Evolutionary conservation across 2,329 filamentous ascomycete species (phyloP), one percentile per base, ranked within the genome.

Genomic region (Botrytis porri): DNA sequence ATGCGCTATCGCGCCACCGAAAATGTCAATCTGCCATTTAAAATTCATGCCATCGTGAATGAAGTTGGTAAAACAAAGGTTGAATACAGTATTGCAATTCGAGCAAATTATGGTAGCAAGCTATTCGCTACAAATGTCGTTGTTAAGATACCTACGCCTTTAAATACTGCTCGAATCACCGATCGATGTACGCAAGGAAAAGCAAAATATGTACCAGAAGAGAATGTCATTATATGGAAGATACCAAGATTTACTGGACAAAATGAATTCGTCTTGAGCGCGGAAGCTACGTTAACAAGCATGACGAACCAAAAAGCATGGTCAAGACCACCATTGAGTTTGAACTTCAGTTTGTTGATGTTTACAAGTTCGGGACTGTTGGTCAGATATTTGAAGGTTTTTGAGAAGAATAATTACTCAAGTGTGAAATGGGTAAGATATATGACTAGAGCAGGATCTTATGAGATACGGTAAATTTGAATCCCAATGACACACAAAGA

Each of bases 391-490:
- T 84, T 99, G 73, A 99, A 99, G 84, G 96, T 99, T 2, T 99
- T 99, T 84, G 96, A 99, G 85, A 99, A 99, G 90, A 96, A 89
- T 83, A 98, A 98, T 83, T 99, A 99, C 82, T 97, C 93, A 75
- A 97, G 94, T 81, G 96, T 99, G 66, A 99, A 99, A 83, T 99
- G 96, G 96, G 96, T 99, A 78, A 87, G 96, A 78, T 99, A 99
- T 83, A 98, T 99, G 96, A 99, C 96, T 29, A 90, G 95, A 77
- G 96, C 95, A 25, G 96, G 96, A 41, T 98, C 94, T 83, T 99
- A 99, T 83, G 96, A 99, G 84, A 97, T 99, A 81, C 88, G 94
- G 91, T 97, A 76, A 75, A 76, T 77, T 71, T n/a, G n/a, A 29
- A 43, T 41, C n/a, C 10, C 61, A 45, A 35, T 37, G 12, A 18